Conservation (phyloP, 257 asterid species). For the Solanum arcanum region DNA sequence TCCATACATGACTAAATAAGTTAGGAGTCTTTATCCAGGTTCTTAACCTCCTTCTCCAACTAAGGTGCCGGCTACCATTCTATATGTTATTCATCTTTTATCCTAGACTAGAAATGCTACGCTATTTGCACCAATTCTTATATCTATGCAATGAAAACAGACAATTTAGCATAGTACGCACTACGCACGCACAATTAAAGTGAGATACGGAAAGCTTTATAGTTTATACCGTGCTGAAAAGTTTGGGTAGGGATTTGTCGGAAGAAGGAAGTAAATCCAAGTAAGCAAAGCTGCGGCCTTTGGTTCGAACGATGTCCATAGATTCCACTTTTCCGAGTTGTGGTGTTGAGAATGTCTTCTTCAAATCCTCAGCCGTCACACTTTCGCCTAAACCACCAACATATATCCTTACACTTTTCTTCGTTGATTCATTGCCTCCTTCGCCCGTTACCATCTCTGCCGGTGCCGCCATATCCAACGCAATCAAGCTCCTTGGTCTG, state of each 20-base stretch:
- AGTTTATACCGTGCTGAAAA: constrained; percentile 74
- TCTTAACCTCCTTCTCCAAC: background rate
- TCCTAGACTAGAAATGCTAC: background rate
- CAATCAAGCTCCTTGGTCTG: background rate
- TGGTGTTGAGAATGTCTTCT: constrained; percentile 65
- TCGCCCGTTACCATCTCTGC: constrained; percentile 1
- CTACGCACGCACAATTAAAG: background rate
- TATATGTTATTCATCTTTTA: background rate
- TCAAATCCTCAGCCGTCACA: constrained; percentile 53
- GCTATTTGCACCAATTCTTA: background rate
- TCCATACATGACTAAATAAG: background rate
- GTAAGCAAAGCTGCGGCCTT: constrained; percentile 82
- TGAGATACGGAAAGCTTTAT: constrained; percentile 13
- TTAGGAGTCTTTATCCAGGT: background rate
- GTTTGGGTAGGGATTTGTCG: constrained; percentile 78
- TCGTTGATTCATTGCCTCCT: background rate
- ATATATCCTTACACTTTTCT: constrained; percentile 33
- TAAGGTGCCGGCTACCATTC: background rate
- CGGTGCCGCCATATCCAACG: background rate
- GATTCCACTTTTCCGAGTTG: constrained; percentile 58
- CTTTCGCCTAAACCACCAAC: constrained; percentile 70
- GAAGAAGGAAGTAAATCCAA: constrained; percentile 68
- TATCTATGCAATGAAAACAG: background rate
- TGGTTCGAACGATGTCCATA: constrained; percentile 63
- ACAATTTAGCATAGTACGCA: background rate